A percentile compares a stretch with the other conserved stretches of the same genome.
These are phyloP conservation scores for Didymella lethalis DNA, from an alignment of 2,329 filamentous ascomycete genomes.

Conservation along the genomic window DNA sequence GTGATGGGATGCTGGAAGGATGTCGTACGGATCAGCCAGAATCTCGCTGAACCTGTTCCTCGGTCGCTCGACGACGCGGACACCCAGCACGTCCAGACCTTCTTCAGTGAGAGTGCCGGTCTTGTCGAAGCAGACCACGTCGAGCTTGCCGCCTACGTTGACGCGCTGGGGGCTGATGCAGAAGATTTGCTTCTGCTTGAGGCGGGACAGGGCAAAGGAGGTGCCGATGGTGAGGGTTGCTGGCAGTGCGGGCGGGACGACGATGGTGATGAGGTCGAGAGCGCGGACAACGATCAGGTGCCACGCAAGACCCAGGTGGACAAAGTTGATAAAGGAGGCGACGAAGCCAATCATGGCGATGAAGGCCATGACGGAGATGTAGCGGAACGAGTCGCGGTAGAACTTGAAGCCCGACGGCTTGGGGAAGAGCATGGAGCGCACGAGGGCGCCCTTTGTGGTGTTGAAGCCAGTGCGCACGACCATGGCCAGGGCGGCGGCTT, in stretches of 20 bases:
- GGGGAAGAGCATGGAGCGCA: conserved; percentile 97
- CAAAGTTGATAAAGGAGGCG: conserved; percentile 91
- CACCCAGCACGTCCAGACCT: conserved; percentile 89
- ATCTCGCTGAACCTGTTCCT: conserved; percentile 76
- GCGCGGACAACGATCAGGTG: conserved; percentile 91
- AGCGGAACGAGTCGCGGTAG: conserved; percentile 95
- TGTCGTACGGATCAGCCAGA: conserved; percentile 68
- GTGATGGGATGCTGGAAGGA: conserved; percentile 64
- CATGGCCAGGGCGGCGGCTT: conserved; percentile 89
- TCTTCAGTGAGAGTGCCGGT: conserved; percentile 98
- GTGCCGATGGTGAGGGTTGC: conserved; percentile 96
- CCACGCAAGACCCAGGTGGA: conserved; percentile 83
- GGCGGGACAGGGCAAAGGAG: conserved; percentile 86
- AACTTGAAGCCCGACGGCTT: conserved; percentile 99
- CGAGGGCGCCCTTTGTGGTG: conserved; percentile 93
- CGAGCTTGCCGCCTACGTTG: conserved; percentile 94
- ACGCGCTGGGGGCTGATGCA: conserved; percentile 98
- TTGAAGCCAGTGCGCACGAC: conserved; percentile 95
- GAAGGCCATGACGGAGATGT: conserved; percentile 94
- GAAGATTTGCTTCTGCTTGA: conserved; percentile 91
- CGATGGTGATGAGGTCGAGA: conserved; percentile 94
- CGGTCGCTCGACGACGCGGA: conserved; percentile 75
- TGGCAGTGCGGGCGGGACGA: conserved; percentile 92
- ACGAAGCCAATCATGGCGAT: conserved; percentile 88
- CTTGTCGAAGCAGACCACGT: conserved; percentile 98